Evolutionary conservation across 441 rosid genomes (phyloP).

Genomic region (Geranium incanum): DNA sequence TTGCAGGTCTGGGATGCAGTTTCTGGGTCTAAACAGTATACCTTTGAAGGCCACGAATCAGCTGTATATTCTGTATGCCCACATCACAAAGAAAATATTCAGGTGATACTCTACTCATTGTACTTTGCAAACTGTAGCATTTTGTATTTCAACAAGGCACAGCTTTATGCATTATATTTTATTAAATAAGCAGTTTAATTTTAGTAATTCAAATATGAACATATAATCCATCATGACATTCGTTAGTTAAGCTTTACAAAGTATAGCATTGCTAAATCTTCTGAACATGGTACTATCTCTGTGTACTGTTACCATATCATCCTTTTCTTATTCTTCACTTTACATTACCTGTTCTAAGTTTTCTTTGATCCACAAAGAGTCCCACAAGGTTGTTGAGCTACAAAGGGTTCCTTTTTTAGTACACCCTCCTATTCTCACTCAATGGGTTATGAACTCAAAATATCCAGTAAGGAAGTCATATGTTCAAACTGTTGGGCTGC

Average conservation of each 20-base stretch:
- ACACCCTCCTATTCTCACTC: background rate
- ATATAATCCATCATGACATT: background rate
- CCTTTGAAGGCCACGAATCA: constrained; percentile 71
- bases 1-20: constrained; percentile 74
- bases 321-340: background rate
- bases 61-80: constrained; percentile 71
- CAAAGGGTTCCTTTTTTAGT: too few species aligned
- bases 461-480: background rate
- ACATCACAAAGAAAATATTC: constrained; percentile 69
- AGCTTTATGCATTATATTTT: background rate
- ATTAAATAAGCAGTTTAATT: background rate
- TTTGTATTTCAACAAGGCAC: background rate
- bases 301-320: background rate
- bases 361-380: background rate
- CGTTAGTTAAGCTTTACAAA: background rate
- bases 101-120: constrained; percentile 36
- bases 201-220: too few species aligned
- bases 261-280: background rate
- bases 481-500: background rate
- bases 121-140: constrained; percentile 10
- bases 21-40: constrained; percentile 38
- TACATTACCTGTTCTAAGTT: background rate
- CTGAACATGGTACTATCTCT: background rate
- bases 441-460: background rate
- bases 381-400: background rate